Percentiles rank a stretch among this genome's conserved stretches.
These are phyloP conservation scores for Rhodotorula sp. DNA, from an alignment of 1,284 basidiomycete genomes.

Conservation along the genomic window DNA sequence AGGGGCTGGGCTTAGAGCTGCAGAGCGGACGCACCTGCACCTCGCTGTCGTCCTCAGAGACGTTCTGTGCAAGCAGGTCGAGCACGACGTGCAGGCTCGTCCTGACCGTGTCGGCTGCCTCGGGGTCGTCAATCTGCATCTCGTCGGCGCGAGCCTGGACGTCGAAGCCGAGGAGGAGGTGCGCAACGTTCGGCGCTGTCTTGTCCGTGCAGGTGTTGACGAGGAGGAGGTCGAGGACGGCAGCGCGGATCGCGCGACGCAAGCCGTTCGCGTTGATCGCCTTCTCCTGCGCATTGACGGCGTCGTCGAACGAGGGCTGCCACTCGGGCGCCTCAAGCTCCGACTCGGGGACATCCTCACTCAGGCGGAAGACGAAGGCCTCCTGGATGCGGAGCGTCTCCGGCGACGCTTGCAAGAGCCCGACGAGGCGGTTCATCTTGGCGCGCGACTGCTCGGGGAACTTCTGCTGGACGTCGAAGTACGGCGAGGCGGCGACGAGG, in stretches of 20 bases:
- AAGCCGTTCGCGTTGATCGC: conserved; percentile 49
- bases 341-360: conserved; percentile 52
- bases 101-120: conserved; percentile 67
- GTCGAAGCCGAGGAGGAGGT: conserved; percentile 82
- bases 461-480: conserved; percentile 59
- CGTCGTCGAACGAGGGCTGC: conserved; percentile 28
- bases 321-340: conserved; percentile 46
- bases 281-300: conserved; percentile 54
- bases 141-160: conserved; percentile 54
- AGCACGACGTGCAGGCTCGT: conserved; percentile 81
- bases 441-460: conserved; percentile 61
- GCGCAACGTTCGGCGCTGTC: conserved; percentile 80
- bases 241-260: conserved; percentile 70
- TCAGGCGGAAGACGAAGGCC: conserved; percentile 73
- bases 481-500: conserved; percentile 61
- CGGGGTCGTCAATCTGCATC: conserved; percentile 54
- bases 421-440: conserved; percentile 64
- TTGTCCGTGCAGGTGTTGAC: conserved; percentile 68
- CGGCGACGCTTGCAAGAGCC: conserved; percentile 75
- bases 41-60: conserved; percentile 61
- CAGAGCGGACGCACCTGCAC: conserved; percentile 46
- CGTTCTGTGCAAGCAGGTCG: conserved; percentile 69
- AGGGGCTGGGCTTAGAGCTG: not conserved
- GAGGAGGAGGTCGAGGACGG: conserved; percentile 83
- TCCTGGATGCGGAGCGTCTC: conserved; percentile 84